Evolutionary conservation across 495 filamentous ascomycete genomes (phyloP).

Genomic region (Clohesyomyces aquaticus): DNA sequence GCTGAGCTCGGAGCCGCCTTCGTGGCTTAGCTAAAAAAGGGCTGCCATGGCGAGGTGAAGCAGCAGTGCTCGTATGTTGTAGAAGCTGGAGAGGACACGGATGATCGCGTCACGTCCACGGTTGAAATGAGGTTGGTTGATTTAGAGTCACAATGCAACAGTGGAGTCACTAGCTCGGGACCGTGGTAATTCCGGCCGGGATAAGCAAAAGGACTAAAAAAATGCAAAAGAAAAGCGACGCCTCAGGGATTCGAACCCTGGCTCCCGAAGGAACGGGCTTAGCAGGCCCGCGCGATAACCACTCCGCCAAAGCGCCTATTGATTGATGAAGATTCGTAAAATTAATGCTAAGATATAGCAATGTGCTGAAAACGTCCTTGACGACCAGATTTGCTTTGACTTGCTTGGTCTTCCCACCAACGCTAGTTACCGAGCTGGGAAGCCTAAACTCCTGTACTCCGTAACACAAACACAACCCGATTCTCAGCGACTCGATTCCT

Average conservation of each 20-base stretch:
- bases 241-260: background rate
- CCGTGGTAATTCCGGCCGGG: no score
- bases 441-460: no score
- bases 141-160: background rate
- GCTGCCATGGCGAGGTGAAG: constrained; percentile 2
- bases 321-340: background rate
- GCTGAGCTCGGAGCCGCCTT: background rate
- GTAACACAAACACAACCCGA: no score
- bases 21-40: background rate
- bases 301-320: background rate
- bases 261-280: background rate
- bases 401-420: no score
- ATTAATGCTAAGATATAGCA: no score
- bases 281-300: background rate
- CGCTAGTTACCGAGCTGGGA: no score
- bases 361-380: no score
- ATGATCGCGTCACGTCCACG: background rate
- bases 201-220: no score
- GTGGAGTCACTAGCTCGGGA: no score
- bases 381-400: no score
- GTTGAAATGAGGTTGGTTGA: background rate
- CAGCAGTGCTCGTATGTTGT: background rate
- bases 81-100: background rate
- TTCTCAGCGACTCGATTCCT: no score
- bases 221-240: background rate